phyloP scores from a whole-genome alignment of 176 grass and related monocot species.

The Avena insularis region DNA sequence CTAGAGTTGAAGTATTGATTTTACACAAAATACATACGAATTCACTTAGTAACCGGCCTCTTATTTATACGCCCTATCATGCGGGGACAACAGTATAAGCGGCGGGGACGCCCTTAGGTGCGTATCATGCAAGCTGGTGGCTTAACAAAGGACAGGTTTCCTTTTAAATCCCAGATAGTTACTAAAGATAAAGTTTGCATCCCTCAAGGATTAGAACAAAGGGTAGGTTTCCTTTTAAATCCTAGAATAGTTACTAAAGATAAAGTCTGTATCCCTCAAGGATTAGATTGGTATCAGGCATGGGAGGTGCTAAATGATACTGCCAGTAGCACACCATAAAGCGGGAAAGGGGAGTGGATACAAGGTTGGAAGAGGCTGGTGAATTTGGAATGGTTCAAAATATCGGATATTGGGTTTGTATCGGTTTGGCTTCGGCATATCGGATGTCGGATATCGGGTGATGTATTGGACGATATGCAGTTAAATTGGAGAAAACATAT shows the following conservation, averaged over 20 bases:
- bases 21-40: constrained; percentile 14
- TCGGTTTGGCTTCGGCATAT: background rate
- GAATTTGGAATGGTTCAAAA: background rate
- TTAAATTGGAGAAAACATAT: background rate
- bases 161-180: no score
- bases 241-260: constrained; percentile 5
- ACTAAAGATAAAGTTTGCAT: no score
- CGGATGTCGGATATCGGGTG: background rate
- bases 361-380: background rate
- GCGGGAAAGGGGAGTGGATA: background rate
- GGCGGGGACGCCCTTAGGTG: background rate
- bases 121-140: background rate
- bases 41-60: background rate
- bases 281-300: constrained; percentile 4
- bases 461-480: background rate
- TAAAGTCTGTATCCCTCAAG: background rate
- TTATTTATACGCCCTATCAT: background rate
- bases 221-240: background rate
- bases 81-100: background rate
- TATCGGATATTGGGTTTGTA: background rate
- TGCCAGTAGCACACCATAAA: background rate
- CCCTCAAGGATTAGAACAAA: background rate
- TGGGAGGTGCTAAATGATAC: background rate
- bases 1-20: constrained; percentile 13
- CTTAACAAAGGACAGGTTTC: no score